Conservation (phyloP, 352 stramenopile species). For the Phytophthora pinifolia region DNA sequence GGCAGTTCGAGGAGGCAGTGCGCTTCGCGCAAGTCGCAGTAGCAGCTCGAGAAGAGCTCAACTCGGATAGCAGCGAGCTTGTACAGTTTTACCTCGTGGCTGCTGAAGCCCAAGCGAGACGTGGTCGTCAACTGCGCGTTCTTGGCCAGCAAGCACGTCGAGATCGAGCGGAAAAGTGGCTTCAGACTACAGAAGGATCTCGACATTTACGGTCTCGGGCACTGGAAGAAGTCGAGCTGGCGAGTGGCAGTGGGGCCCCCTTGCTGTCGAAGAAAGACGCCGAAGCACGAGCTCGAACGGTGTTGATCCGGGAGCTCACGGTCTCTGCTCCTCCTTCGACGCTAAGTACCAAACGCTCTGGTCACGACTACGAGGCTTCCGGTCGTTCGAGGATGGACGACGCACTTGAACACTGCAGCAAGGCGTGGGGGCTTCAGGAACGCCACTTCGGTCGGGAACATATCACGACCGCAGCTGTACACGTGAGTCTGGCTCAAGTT, state of each 20-base stretch:
- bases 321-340: slow-evolving; percentile 19
- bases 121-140: slow-evolving; percentile 50
- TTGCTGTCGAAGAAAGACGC: slow-evolving; percentile 57
- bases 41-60: slow-evolving; percentile 39
- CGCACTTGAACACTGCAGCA: slow-evolving; percentile 63
- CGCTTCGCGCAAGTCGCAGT: slow-evolving; percentile 50
- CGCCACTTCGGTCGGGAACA: slow-evolving; percentile 47
- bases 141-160: slow-evolving; percentile 49
- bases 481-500: slow-evolving; percentile 58
- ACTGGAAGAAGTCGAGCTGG: slow-evolving; percentile 33
- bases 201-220: slow-evolving; percentile 42
- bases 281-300: slow-evolving; percentile 36
- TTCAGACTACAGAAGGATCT: slow-evolving; percentile 50
- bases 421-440: slow-evolving; percentile 66
- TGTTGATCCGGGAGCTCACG: slow-evolving; percentile 45
- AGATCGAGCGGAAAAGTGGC: slow-evolving; percentile 48
- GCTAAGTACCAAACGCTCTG: slow-evolving; percentile 7
- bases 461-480: slow-evolving; percentile 49
- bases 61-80: slow-evolving; percentile 29
- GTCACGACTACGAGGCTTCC: slow-evolving; percentile 13
- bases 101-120: slow-evolving; percentile 51
- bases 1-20: slow-evolving; percentile 59
- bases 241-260: slow-evolving; percentile 20
- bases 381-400: slow-evolving; percentile 52
- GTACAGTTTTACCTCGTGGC: slow-evolving; percentile 60